Conservation (phyloP, 1,284 basidiomycete genomes). For the Grifola frondosa region DNA sequence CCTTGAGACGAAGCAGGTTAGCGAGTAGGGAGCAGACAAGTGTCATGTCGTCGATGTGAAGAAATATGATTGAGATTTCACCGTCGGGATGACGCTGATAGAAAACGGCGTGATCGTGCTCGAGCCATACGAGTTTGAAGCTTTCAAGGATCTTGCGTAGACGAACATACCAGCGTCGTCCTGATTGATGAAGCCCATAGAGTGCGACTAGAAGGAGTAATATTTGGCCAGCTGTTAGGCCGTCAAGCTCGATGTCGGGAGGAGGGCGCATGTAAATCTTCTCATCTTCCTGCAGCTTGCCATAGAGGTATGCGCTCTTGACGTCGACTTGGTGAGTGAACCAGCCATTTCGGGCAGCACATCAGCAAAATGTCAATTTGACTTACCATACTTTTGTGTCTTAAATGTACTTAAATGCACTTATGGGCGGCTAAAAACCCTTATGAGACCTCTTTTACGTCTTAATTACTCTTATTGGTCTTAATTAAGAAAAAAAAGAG, state of each 20-base stretch:
- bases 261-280: conserved; percentile 33
- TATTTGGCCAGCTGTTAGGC: conserved; percentile 25
- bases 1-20: not conserved
- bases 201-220: conserved; percentile 12
- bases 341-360: conserved; percentile 24
- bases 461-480: too few species aligned
- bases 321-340: conserved; percentile 40
- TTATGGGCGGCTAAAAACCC: too few species aligned
- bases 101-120: conserved; percentile 20
- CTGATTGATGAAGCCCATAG: conserved; percentile 27
- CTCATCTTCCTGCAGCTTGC: conserved; percentile 33
- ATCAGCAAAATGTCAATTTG: too few species aligned
- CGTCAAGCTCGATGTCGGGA: conserved; percentile 24
- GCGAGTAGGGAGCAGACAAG: conserved; percentile 18
- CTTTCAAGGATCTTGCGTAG: conserved; percentile 6
- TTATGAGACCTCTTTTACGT: too few species aligned
- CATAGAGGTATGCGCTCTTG: conserved; percentile 39
- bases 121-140: conserved; percentile 8
- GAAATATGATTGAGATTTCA: conserved; percentile 5
- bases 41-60: conserved; percentile 27
- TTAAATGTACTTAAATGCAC: too few species aligned
- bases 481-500: too few species aligned
- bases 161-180: conserved; percentile 28
- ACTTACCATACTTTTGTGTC: too few species aligned
- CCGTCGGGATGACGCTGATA: conserved; percentile 5